These are phyloP conservation scores for Biscogniauxia mediterranea DNA, from an alignment of 2,329 filamentous ascomycete genomes.

Conservation along the genomic window DNA sequence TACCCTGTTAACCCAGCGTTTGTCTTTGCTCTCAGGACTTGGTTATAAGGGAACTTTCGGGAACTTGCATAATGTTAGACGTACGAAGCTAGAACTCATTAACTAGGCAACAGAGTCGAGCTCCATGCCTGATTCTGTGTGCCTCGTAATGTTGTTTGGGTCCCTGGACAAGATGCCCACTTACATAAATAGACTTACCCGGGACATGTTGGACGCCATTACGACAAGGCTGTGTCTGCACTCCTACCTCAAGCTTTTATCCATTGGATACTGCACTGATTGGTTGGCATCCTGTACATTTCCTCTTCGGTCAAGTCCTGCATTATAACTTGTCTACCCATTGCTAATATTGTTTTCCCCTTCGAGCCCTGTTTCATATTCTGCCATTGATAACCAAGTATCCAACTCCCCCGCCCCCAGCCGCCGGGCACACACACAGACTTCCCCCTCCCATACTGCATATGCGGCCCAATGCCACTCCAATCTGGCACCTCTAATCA, in stretches of 20 bases:
- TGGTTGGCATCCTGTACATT: background rate
- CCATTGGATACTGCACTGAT: background rate
- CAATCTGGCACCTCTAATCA: background rate
- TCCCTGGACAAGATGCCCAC: background rate
- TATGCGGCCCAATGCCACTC: slow-evolving; percentile 2
- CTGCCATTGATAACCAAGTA: background rate
- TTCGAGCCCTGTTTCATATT: background rate
- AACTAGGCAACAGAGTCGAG: background rate
- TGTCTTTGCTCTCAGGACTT: slow-evolving; percentile 1
- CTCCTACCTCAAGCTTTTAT: background rate
- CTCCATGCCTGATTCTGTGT: background rate
- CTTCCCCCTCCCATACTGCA: slow-evolving; percentile 7
- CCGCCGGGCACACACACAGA: background rate
- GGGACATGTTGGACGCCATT: background rate
- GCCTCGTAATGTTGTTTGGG: background rate
- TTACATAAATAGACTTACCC: background rate
- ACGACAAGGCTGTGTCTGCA: background rate
- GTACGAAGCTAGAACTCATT: background rate
- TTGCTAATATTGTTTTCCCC: background rate
- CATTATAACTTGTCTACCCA: background rate
- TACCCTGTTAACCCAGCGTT: background rate
- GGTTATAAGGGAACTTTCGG: slow-evolving; percentile 3
- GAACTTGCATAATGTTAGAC: slow-evolving; percentile 2
- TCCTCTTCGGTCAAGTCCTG: background rate
- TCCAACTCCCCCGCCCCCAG: background rate